phyloP scores from a whole-genome alignment of 140 eudicot genomes.

The Ambrosia hybrid region DNA sequence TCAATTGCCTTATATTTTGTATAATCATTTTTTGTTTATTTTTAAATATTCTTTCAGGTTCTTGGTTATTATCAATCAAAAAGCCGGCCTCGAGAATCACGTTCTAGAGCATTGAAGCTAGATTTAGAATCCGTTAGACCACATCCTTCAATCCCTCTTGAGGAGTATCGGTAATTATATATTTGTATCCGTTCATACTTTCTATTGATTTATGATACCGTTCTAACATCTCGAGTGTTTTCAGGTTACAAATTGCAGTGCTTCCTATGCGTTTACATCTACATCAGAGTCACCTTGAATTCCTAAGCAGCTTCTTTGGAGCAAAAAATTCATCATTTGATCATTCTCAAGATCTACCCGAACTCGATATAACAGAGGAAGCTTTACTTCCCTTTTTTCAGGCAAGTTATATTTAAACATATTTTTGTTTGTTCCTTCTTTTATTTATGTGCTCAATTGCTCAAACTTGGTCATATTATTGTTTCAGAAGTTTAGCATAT shows the following conservation, averaged over 20 bases:
- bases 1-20: neutral
- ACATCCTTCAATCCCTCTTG: constrained; percentile 79
- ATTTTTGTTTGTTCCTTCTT: neutral
- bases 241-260: constrained; percentile 70
- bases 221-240: constrained; percentile 10
- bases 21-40: neutral
- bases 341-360: constrained; percentile 32
- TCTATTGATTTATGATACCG: neutral
- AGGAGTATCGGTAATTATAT: constrained; percentile 72
- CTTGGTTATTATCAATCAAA: constrained; percentile 86
- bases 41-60: constrained; percentile 38
- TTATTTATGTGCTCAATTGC: constrained; percentile 24
- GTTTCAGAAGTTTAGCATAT: constrained; percentile 87
- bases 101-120: constrained; percentile 76
- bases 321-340: constrained; percentile 49
- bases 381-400: constrained; percentile 96
- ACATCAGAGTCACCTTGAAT: constrained; percentile 93
- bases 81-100: constrained; percentile 66
- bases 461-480: constrained; percentile 20
- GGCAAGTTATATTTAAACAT: constrained; percentile 43
- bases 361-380: constrained; percentile 57
- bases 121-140: constrained; percentile 86
- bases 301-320: constrained; percentile 77
- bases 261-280: constrained; percentile 93
- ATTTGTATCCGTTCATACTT: neutral